These are phyloP conservation scores for Sporothrix humicola DNA, from an alignment of 2,329 filamentous ascomycete genomes.

Conservation along the genomic window DNA sequence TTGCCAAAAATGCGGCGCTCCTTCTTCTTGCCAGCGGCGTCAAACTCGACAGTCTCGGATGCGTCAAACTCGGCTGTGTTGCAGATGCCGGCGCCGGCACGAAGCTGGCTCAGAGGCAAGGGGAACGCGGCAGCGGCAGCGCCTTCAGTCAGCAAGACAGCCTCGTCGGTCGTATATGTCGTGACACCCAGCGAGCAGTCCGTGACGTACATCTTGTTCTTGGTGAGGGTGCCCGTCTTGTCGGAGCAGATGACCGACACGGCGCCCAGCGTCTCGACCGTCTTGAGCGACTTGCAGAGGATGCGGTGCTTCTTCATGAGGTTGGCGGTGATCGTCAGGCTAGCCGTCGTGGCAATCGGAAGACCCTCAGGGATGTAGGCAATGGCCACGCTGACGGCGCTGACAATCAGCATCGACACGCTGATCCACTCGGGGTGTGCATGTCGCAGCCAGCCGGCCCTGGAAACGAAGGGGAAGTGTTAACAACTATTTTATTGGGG, in stretches of 20 bases:
- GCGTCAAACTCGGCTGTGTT: slow-evolving; percentile 78
- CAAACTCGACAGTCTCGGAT: slow-evolving; percentile 51
- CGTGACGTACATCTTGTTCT: slow-evolving; percentile 76
- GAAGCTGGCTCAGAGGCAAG: slow-evolving; percentile 60
- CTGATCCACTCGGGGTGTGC: slow-evolving; percentile 73
- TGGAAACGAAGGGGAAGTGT: slow-evolving; percentile 44
- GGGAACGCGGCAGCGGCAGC: slow-evolving; percentile 36
- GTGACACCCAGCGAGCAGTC: slow-evolving; percentile 67
- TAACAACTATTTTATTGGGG: neutral
- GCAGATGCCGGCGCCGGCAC: slow-evolving; percentile 68
- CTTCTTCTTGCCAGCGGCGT: slow-evolving; percentile 57
- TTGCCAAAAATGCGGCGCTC: slow-evolving; percentile 72
- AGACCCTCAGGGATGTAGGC: slow-evolving; percentile 79
- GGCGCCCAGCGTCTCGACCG: slow-evolving; percentile 74
- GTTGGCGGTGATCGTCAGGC: slow-evolving; percentile 75
- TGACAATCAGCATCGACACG: slow-evolving; percentile 73
- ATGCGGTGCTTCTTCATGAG: slow-evolving; percentile 78
- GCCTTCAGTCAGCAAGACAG: slow-evolving; percentile 42
- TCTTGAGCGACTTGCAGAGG: slow-evolving; percentile 79
- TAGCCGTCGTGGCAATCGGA: slow-evolving; percentile 71
- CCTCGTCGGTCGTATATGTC: slow-evolving; percentile 56
- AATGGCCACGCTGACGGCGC: slow-evolving; percentile 73
- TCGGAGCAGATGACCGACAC: slow-evolving; percentile 78
- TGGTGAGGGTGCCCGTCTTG: slow-evolving; percentile 74
- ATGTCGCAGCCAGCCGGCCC: slow-evolving; percentile 67